phyloP scores from a whole-genome alignment of 2,329 filamentous ascomycete genomes.

The Chrysoporthe deuterocubensis region DNA sequence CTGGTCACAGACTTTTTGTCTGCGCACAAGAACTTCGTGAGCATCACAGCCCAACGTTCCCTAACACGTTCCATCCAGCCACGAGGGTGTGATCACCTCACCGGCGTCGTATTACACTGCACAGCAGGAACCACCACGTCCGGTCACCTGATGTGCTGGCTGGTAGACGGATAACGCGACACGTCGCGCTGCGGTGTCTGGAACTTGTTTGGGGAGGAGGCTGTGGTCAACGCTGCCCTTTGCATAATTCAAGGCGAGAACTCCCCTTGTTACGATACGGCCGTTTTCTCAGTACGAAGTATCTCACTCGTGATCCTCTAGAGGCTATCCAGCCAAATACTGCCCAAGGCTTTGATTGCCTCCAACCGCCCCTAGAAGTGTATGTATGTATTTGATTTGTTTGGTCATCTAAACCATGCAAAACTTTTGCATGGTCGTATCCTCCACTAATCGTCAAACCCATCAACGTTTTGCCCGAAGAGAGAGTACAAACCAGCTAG shows the following conservation, averaged over 20 bases:
- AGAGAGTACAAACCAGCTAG: too few relatives aligned
- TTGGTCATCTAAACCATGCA: too few relatives aligned
- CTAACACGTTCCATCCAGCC: neutral
- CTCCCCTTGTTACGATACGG: too few relatives aligned
- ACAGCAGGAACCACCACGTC: too few relatives aligned
- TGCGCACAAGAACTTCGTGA: neutral
- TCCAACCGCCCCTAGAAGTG: too few relatives aligned
- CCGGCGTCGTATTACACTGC: neutral
- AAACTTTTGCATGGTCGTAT: too few relatives aligned
- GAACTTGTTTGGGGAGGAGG: neutral
- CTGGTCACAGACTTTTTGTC: neutral
- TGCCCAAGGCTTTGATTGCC: too few relatives aligned
- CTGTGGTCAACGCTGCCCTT: neutral
- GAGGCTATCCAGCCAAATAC: neutral
- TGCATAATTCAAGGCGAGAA: neutral
- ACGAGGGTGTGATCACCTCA: neutral
- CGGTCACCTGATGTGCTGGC: neutral
- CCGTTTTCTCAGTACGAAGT: too few relatives aligned
- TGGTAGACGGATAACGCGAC: neutral
- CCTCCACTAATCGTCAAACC: too few relatives aligned
- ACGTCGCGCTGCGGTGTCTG: neutral
- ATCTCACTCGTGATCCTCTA: neutral
- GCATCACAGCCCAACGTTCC: neutral
- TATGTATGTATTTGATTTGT: too few relatives aligned
- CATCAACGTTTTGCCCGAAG: too few relatives aligned